Evolutionary conservation across 768 basidiomycete species (phyloP).

Genomic region (Kwoniella heveanensis): DNA sequence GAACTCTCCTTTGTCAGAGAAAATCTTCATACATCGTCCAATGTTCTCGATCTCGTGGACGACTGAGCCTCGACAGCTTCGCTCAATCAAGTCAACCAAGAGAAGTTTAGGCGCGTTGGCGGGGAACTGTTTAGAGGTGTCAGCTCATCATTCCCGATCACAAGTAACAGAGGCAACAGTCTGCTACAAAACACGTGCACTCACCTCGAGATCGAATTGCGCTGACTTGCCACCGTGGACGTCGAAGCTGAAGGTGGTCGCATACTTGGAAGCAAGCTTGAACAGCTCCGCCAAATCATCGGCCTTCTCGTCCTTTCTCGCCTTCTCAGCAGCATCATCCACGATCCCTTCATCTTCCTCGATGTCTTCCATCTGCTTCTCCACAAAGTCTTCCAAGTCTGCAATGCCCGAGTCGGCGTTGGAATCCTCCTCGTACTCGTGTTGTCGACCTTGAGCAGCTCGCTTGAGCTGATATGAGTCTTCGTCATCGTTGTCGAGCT

Average conservation of each 20-base stretch:
- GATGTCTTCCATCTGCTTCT: slow-evolving; percentile 42
- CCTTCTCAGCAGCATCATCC: slow-evolving; percentile 68
- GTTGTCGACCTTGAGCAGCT: slow-evolving; percentile 57
- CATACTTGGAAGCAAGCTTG: slow-evolving; percentile 64
- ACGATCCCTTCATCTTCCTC: slow-evolving; percentile 73
- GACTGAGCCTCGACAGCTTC: slow-evolving; percentile 77
- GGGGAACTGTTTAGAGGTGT: slow-evolving; percentile 68
- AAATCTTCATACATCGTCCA: slow-evolving; percentile 65
- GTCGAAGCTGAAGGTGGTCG: slow-evolving; percentile 73
- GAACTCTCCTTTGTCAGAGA: slow-evolving; percentile 53
- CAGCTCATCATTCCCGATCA: too few relatives aligned
- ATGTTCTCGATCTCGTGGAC: slow-evolving; percentile 89
- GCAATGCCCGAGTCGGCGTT: slow-evolving; percentile 56
- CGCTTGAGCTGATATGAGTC: slow-evolving; percentile 60
- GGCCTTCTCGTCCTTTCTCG: slow-evolving; percentile 40
- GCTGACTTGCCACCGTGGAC: slow-evolving; percentile 60
- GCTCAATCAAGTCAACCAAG: slow-evolving; percentile 88
- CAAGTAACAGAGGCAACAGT: neutral
- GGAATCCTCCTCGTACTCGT: slow-evolving; percentile 64
- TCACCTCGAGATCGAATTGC: slow-evolving; percentile 80
- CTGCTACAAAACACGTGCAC: slow-evolving; percentile 41
- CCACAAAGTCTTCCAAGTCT: slow-evolving; percentile 49
- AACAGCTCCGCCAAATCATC: slow-evolving; percentile 53
- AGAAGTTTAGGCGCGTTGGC: slow-evolving; percentile 88
- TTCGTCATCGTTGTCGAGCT: slow-evolving; percentile 61